Evolutionary conservation across 2,329 filamentous ascomycete species (phyloP), one percentile per base, ranked within the genome.

Genomic region (Fusarium heterosporum): DNA sequence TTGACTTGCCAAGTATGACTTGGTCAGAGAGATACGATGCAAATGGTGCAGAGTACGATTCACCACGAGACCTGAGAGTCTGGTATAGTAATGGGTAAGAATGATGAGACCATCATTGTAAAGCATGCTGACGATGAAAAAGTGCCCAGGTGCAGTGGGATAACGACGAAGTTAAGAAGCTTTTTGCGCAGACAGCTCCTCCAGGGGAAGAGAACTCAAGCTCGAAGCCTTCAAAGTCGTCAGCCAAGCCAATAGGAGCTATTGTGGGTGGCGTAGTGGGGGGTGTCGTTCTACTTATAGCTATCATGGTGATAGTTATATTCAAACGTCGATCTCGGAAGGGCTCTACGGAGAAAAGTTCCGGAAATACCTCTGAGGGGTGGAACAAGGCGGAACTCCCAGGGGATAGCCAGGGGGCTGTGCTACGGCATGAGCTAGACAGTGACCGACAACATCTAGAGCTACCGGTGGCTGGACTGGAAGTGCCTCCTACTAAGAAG

Each of bases 21-120:
- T 63, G 46, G 52, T 34, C 45, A 8, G 26, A 29, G 9, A 25
- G 22, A 17, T 41, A 50, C 29, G 7, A 50, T 29, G 17, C 34
- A 1, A 13, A 29, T 14, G 47, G n/a, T 28, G 10, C 4, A 16
- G 47, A 12, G 2, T 29, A 50, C 1, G 10, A 41, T 12, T 11
- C 25, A 4, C 57, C 40, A 2, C 10, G 34, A 4, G 39, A 42
- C 5, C 22, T 61, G 16, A 41, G 3, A 22, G 25, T 48, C 1
- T 61, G 56, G 34, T 61, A 48, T 3, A 14, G 29, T 8, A 22
- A 6, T 9, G 47, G 17, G 59, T 34, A 10, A 17, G 48, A 45
- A 0, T 26, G 2, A 17, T 10, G 8, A 17, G n/a, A 2, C 5
- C 2, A 11, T 29, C 30, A 6, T 7, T 19, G 0, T 22, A 1